Percentiles rank a stretch among this genome's conserved stretches.
Evolutionary conservation across 2,329 filamentous ascomycete species (phyloP).

Genomic region (Epichloe aotearoae): DNA sequence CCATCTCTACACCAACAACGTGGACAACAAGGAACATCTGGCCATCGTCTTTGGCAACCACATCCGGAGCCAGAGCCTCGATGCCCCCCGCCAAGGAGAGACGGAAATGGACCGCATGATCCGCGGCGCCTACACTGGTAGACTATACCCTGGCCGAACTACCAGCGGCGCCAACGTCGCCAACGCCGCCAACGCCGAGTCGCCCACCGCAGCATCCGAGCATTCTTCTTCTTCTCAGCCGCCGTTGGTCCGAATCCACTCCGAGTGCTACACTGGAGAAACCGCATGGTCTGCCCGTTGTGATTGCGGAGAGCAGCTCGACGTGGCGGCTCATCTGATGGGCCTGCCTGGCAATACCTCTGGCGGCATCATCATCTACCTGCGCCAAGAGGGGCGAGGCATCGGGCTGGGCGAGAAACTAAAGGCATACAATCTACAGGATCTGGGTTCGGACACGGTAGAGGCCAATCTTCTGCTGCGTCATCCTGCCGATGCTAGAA

Average conservation of each 20-base stretch:
- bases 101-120: constrained; percentile 89
- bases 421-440: constrained; percentile 96
- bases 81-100: constrained; percentile 59
- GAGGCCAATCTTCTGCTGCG: constrained; percentile 85
- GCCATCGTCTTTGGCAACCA: constrained; percentile 90
- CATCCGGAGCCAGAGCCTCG: constrained; percentile 62
- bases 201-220: background rate
- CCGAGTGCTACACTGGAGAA: constrained; percentile 96
- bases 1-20: constrained; percentile 84
- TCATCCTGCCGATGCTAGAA: constrained; percentile 87
- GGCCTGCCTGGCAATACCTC: constrained; percentile 47
- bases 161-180: constrained; percentile 45
- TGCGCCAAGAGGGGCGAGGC: constrained; percentile 89
- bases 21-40: constrained; percentile 90
- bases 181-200: constrained; percentile 36
- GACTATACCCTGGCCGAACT: constrained; percentile 72
- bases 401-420: constrained; percentile 93
- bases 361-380: constrained; percentile 87
- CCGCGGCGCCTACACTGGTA: constrained; percentile 80
- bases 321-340: constrained; percentile 93
- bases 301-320: constrained; percentile 94
- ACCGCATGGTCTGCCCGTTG: constrained; percentile 97
- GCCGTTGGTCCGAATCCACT: constrained; percentile 87
- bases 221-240: constrained; percentile 7
- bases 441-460: constrained; percentile 93